Evolutionary conservation across 2,329 filamentous ascomycete species (phyloP).

Genomic region (Purpureocillium lavendulum): DNA sequence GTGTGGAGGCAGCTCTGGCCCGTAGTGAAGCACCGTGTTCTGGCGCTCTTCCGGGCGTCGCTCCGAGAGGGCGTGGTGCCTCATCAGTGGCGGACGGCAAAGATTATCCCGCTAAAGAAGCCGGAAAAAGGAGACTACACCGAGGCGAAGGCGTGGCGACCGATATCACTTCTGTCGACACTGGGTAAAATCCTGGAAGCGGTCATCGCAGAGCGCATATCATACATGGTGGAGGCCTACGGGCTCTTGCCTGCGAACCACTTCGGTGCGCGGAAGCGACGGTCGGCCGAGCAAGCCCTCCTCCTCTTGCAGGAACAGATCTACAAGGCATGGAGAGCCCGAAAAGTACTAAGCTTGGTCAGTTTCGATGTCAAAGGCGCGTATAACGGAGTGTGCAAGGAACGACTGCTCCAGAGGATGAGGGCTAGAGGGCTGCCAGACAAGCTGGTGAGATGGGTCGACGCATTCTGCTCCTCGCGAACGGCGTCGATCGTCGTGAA

Average conservation of each 20-base stretch:
- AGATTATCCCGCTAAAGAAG: too few relatives aligned
- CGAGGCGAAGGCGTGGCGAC: too few relatives aligned
- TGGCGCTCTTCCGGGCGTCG: not conserved
- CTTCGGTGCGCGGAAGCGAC: constrained; percentile 7
- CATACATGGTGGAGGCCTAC: constrained; percentile 3
- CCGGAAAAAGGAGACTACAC: too few relatives aligned
- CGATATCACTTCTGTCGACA: too few relatives aligned
- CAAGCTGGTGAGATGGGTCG: constrained; percentile 9
- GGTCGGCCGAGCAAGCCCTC: constrained; percentile 9
- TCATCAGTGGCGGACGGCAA: too few relatives aligned
- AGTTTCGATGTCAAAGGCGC: constrained; percentile 31
- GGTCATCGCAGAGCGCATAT: constrained; percentile 6
- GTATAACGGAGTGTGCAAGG: constrained; percentile 28
- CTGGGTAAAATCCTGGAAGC: constrained; percentile 4
- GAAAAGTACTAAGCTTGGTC: constrained; percentile 22
- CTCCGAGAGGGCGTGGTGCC: too few relatives aligned
- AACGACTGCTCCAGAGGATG: constrained; percentile 13
- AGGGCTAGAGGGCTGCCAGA: too few relatives aligned
- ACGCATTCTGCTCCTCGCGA: not conserved
- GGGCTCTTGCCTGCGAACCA: constrained; percentile 7
- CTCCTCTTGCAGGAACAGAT: constrained; percentile 1
- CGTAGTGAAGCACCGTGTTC: too few relatives aligned
- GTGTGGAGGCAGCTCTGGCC: too few relatives aligned
- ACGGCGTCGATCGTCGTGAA: too few relatives aligned
- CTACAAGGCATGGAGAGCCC: not conserved